These are phyloP conservation scores for Colletotrichum tropicicola DNA, from an alignment of 2,329 filamentous ascomycete genomes.

Conservation along the genomic window DNA sequence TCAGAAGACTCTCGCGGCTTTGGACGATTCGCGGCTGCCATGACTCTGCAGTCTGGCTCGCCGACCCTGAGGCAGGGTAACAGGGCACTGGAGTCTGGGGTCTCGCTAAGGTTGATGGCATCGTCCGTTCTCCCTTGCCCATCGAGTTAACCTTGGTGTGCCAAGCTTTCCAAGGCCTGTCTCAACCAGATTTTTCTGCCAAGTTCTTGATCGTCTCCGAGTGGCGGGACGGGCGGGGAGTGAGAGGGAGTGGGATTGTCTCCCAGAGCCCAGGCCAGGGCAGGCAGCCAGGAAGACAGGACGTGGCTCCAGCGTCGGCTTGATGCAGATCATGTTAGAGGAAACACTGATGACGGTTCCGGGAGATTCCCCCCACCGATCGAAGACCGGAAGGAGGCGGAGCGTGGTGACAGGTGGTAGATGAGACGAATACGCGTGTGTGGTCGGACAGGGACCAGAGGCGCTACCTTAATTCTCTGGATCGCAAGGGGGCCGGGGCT, in stretches of 20 bases:
- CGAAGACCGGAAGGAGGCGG: conserved; percentile 36
- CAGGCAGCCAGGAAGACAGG: not conserved
- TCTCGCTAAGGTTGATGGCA: conserved; percentile 12
- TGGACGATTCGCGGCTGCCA: not conserved
- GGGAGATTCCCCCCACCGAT: conserved; percentile 33
- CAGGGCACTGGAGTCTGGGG: conserved; percentile 1
- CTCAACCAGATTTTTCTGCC: conserved; percentile 21
- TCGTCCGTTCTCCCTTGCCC: conserved; percentile 12
- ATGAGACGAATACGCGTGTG: conserved; percentile 36
- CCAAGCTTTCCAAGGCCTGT: conserved; percentile 27
- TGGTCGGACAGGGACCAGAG: conserved; percentile 15
- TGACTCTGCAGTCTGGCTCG: not conserved
- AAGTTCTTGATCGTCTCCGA: conserved; percentile 20
- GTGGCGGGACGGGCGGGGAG: not conserved
- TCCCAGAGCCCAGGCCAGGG: too few relatives aligned
- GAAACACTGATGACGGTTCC: conserved; percentile 31
- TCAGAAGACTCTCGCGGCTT: not conserved
- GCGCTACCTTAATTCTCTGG: conserved; percentile 26
- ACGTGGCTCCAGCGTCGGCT: conserved; percentile 20
- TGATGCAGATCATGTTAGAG: conserved; percentile 33
- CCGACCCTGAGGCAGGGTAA: conserved; percentile 2
- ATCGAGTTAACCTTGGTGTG: conserved; percentile 14
- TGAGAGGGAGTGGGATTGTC: not conserved
- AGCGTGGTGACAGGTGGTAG: conserved; percentile 32
- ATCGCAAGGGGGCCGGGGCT: conserved; percentile 14